Evolutionary conservation across 2,329 filamentous ascomycete genomes (phyloP), one percentile per base, ranked within the genome.

Genomic region (Alternaria incomplexa): DNA sequence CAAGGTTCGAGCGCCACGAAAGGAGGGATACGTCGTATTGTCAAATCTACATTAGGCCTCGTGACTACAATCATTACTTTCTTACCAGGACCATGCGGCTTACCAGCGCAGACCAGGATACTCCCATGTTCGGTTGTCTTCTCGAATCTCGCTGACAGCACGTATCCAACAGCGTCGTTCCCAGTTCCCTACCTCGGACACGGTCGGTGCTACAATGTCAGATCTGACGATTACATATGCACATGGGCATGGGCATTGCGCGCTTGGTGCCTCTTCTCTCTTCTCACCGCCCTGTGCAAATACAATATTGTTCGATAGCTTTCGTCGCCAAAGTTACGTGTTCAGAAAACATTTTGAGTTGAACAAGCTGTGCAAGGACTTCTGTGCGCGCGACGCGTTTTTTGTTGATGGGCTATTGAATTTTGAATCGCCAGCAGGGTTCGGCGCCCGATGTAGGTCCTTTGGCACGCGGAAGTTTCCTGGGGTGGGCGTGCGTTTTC

Each of bases 401-500:
- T 32, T 36, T 40, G 20, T 25, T 52, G 20, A 15, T 46, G 17
- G 20, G 20, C 36, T 52, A 15, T 40, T 40, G 30, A 52, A 40
- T 52, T 32, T 36, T 36, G 32, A 36, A 36, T 36, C 15, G 32
- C 0, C 7, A 36, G 48, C 28, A 22, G 13, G 30, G 48, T 25
- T 52, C 48, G 48, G 48, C 22, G 30, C 13, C 48, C 48, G 48
- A 52, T 52, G 48, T 52, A 36, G 48, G 48, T 52, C 48, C 48
- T 52, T 52, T 40, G 13, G 28, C 28, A 22, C 23, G 22, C 48
- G 48, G 48, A 52, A 52, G 15, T 52, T 52, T 22, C 48, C 48
- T 48, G 15, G 12, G 28, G 30, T n/a, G 48, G 22, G 26, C 48
- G 28, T 51, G 28, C 48, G 17, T 36, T 36, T 40, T 40, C 5